These are phyloP conservation scores for Gomphus bonarii DNA, from an alignment of 1,284 basidiomycete species.

Conservation along the genomic window DNA sequence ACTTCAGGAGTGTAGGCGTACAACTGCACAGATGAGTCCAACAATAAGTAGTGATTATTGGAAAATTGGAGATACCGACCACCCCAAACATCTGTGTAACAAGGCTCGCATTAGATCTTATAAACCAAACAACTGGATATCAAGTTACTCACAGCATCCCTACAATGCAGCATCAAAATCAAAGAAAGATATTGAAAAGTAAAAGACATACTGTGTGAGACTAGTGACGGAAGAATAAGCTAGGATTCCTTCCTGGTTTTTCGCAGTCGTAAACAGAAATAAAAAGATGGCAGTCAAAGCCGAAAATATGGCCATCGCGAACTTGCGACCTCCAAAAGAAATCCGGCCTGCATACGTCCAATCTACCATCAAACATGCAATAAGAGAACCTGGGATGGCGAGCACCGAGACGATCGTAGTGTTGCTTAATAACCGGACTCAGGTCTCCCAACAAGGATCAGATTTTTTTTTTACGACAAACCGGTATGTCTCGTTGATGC, in stretches of 20 bases:
- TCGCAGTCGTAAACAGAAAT: slow-evolving; percentile 51
- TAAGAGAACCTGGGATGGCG: slow-evolving; percentile 48
- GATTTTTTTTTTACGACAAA: no score
- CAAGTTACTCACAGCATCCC: slow-evolving; percentile 23
- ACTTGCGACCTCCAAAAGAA: slow-evolving; percentile 37
- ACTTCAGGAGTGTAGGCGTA: slow-evolving; percentile 57
- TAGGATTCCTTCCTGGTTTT: slow-evolving; percentile 33
- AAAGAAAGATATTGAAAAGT: slow-evolving; percentile 8
- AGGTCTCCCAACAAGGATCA: no score
- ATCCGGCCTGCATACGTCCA: slow-evolving; percentile 28
- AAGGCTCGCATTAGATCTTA: background rate
- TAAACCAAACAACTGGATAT: background rate
- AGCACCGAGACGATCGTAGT: slow-evolving; percentile 38
- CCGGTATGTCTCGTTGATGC: slow-evolving; percentile 31
- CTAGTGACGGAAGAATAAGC: slow-evolving; percentile 44
- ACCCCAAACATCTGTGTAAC: slow-evolving; percentile 44
- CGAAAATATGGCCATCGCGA: slow-evolving; percentile 41
- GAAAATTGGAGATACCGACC: background rate
- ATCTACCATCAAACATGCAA: slow-evolving; percentile 46
- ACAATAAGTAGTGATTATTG: background rate
- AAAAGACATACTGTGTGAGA: slow-evolving; percentile 39
- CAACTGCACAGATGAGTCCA: slow-evolving; percentile 18
- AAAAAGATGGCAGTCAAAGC: slow-evolving; percentile 43
- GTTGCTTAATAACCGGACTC: no score
- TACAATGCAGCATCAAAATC: slow-evolving; percentile 6